These are phyloP conservation scores for Lichina pygmaea DNA, from an alignment of 495 filamentous ascomycete genomes.

Conservation along the genomic window DNA sequence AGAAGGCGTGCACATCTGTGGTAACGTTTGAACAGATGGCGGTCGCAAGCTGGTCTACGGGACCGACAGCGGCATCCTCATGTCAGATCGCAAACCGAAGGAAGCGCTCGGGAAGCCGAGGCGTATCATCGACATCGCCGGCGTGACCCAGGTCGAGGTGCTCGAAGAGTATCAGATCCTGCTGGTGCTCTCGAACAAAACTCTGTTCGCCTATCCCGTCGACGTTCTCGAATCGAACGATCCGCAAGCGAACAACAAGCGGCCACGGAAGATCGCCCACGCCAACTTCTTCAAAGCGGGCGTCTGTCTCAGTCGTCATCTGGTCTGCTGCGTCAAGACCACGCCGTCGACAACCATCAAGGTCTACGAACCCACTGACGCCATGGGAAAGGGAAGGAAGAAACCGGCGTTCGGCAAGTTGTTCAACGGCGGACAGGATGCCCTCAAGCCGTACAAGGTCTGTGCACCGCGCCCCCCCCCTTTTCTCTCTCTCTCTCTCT, in stretches of 20 bases:
- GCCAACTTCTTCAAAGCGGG: slow-evolving; percentile 97
- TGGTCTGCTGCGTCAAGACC: slow-evolving; percentile 87
- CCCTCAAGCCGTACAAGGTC: slow-evolving; percentile 80
- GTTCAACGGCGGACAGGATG: slow-evolving; percentile 80
- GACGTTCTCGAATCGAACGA: slow-evolving; percentile 67
- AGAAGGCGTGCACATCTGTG: slow-evolving; percentile 4
- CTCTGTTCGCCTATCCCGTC: slow-evolving; percentile 62
- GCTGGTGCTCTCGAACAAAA: slow-evolving; percentile 80
- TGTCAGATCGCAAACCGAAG: slow-evolving; percentile 74
- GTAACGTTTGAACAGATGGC: slow-evolving; percentile 31
- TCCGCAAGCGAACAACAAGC: slow-evolving; percentile 38
- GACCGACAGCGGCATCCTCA: slow-evolving; percentile 76
- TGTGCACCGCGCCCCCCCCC: slow-evolving; percentile 1
- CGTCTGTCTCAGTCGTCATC: slow-evolving; percentile 76
- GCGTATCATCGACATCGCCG: slow-evolving; percentile 58
- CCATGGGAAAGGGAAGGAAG: slow-evolving; percentile 63
- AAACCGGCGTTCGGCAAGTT: slow-evolving; percentile 83
- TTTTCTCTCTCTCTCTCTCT: too few species aligned
- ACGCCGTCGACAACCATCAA: slow-evolving; percentile 86
- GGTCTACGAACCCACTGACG: slow-evolving; percentile 89
- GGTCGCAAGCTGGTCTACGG: slow-evolving; percentile 83
- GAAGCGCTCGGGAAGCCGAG: slow-evolving; percentile 49
- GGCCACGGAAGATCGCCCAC: slow-evolving; percentile 91
- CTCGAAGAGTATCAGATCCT: slow-evolving; percentile 83
- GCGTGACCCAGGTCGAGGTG: slow-evolving; percentile 87